Evolutionary conservation across 345 rosid genomes (phyloP).

Genomic region (Abelmoschus esculentus): DNA sequence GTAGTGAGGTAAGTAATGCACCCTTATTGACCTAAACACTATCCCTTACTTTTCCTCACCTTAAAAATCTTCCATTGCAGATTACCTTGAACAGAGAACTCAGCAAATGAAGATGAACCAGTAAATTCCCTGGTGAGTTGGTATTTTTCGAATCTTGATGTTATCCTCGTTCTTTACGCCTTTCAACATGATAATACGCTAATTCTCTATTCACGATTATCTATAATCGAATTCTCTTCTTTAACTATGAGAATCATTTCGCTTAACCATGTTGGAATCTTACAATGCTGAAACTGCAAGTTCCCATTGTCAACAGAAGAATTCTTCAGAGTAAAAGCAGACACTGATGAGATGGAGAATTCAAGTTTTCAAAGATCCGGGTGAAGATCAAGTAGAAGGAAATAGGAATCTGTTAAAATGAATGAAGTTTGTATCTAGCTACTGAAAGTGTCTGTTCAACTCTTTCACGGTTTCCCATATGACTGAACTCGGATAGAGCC

Average conservation of each 20-base stretch:
- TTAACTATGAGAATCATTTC: background rate
- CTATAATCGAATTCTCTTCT: background rate
- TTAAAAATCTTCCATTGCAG: conserved; percentile 13
- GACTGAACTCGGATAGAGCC: background rate
- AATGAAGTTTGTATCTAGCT: background rate
- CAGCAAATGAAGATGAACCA: conserved; percentile 6
- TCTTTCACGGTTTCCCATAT: background rate
- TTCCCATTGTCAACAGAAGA: background rate
- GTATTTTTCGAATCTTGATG: background rate
- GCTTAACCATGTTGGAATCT: background rate
- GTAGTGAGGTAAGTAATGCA: conserved; percentile 14
- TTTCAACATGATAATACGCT: too few relatives aligned
- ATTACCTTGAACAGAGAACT: conserved; percentile 11
- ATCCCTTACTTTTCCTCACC: background rate
- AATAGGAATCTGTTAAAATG: background rate
- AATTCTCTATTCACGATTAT: too few relatives aligned
- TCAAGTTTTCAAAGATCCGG: background rate
- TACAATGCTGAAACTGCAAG: background rate
- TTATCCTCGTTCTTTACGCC: background rate
- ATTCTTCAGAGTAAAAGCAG: background rate
- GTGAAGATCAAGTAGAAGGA: background rate
- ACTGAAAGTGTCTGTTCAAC: background rate
- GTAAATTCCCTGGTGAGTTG: conserved; percentile 12
- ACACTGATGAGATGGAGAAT: background rate
- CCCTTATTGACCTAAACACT: background rate